These are phyloP conservation scores for Plectosphaerella cucumerina DNA, from an alignment of 2,329 filamentous ascomycete genomes.

Conservation along the genomic window DNA sequence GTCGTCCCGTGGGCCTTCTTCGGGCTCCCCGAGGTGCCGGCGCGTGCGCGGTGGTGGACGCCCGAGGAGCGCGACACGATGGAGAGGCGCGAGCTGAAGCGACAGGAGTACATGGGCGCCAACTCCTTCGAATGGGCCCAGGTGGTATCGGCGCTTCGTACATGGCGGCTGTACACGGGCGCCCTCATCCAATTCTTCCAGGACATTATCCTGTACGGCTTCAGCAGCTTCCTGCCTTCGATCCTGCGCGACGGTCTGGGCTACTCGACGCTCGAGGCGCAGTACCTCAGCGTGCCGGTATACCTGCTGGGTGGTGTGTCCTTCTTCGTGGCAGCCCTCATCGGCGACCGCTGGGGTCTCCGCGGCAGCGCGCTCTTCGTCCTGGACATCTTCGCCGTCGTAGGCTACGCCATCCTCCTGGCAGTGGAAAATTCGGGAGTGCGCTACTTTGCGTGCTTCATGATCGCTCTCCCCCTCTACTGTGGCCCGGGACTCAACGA, in stretches of 20 bases:
- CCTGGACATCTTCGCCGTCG: slow-evolving; percentile 43
- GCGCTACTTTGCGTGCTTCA: slow-evolving; percentile 46
- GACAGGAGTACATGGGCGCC: slow-evolving; percentile 40
- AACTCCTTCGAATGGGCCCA: slow-evolving; percentile 46
- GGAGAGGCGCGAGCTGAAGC: slow-evolving; percentile 38
- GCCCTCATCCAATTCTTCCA: slow-evolving; percentile 46
- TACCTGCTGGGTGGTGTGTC: slow-evolving; percentile 42
- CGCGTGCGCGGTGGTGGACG: slow-evolving; percentile 41
- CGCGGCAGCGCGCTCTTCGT: slow-evolving; percentile 47
- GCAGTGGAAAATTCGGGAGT: slow-evolving; percentile 33
- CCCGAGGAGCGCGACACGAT: slow-evolving; percentile 45
- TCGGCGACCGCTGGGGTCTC: slow-evolving; percentile 35
- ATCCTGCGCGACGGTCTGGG: slow-evolving; percentile 46
- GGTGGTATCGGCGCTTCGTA: slow-evolving; percentile 38
- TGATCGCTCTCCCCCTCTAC: slow-evolving; percentile 42
- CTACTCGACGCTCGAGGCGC: slow-evolving; percentile 41
- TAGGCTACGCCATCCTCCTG: slow-evolving; percentile 44
- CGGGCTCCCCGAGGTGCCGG: slow-evolving; percentile 39
- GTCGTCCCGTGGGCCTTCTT: slow-evolving; percentile 39
- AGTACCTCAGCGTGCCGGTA: slow-evolving; percentile 51
- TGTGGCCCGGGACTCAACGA: slow-evolving; percentile 46
- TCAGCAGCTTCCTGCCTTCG: slow-evolving; percentile 52
- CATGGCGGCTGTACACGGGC: slow-evolving; percentile 46
- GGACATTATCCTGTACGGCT: slow-evolving; percentile 48
- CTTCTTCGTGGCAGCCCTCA: slow-evolving; percentile 37